Evolutionary conservation across 345 rosid species (phyloP), one percentile per base, ranked within the genome.

Genomic region (Salix brachista): DNA sequence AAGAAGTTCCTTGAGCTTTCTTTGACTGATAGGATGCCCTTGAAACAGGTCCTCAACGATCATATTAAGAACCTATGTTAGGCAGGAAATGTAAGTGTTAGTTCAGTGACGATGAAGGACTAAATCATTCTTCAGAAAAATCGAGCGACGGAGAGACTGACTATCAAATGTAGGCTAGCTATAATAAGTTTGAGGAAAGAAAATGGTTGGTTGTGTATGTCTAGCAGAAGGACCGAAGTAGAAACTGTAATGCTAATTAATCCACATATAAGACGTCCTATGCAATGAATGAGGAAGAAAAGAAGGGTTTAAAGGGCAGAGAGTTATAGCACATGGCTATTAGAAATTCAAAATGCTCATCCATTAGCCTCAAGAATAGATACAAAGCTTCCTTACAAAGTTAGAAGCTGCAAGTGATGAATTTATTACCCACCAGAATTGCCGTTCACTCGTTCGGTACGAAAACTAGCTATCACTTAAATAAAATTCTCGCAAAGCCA

Each of bases 11-110:
- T 92, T 91, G 66, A 94, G 95, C 88, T 94, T 92, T 83, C 97
- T 88, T 84, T 92, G 88, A 77, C 98, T 91, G 32, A 94, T 90
- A 3, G 95, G 97, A 85, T 91, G 98, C 72, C 97, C 98, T 85
- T 94, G 91, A 78, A 94, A 94, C 80, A 94, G 80, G 77, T 92
- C 97, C 84, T 86, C 95, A 46, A 94, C 88, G 32, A 94, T 94
- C 92, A 92, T 80, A 81, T 92, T 91, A 36, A 94, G 93, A 80
- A 94, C 97, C 98, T 92, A 73, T 46, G 75, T 41, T 75, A 26
- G 36, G 28, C 54, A 62, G 70, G 10, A 79, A 70, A 52, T 1
- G 26, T 67, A n/a, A 52, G 54, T 19, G 58, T 69, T 44, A 56
- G 68, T 18, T 58, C 65, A 65, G 34, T 28, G 23, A 21, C 3